A percentile compares a stretch with the other conserved stretches of the same genome.
phyloP scores from a whole-genome alignment of 208 protist species.

The Leishmania martiniquensis region DNA sequence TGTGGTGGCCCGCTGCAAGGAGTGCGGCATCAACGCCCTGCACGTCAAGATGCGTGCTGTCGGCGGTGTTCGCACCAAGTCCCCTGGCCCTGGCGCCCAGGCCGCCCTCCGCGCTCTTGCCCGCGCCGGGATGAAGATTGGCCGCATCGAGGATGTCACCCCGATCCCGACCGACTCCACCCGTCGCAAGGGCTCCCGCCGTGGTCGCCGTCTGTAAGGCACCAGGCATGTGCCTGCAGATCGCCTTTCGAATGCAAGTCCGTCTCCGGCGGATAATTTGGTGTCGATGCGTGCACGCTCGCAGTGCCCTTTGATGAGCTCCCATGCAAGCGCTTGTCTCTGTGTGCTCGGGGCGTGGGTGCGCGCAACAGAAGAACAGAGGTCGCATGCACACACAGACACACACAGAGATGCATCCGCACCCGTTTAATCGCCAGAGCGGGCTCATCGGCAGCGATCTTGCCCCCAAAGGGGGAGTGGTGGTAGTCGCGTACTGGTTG shows the following conservation, averaged over 20 bases:
- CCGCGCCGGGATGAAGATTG: conserved; percentile 99
- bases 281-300: not conserved
- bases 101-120: conserved; percentile 99
- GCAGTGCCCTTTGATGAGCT: not conserved
- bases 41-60: conserved; percentile 99
- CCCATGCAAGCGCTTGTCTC: not conserved
- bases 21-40: conserved; percentile 98
- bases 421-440: not conserved
- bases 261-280: not conserved
- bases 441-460: not conserved
- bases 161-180: conserved; percentile 99
- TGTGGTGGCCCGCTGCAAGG: conserved; percentile 97
- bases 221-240: not conserved
- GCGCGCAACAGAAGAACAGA: not conserved
- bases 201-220: conserved; percentile 97
- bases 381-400: too few species aligned
- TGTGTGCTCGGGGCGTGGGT: too few species aligned
- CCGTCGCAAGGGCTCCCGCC: conserved; percentile 98
- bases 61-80: conserved; percentile 98
- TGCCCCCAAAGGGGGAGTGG: not conserved
- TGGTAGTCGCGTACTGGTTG: not conserved
- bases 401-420: too few species aligned
- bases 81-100: conserved; percentile 99
- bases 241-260: not conserved
- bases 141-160: conserved; percentile 99